These are phyloP conservation scores for Candida methanosorbosa DNA, from an alignment of 805 yeast species.

Conservation along the genomic window DNA sequence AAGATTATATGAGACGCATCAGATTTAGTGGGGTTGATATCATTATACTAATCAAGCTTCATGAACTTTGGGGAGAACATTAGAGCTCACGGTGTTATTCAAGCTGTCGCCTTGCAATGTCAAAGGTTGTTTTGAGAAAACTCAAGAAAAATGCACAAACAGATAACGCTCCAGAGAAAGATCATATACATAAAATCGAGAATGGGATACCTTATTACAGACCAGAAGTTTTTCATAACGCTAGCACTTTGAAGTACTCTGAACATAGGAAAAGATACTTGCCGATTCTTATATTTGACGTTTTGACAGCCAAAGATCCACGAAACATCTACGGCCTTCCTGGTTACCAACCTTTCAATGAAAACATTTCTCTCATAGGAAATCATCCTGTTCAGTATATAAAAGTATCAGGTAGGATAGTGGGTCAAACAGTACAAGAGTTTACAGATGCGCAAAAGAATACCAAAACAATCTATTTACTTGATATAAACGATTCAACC, in stretches of 20 bases:
- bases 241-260: slow-evolving; percentile 18
- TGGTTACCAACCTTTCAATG: slow-evolving; percentile 9
- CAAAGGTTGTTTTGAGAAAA: too few species aligned
- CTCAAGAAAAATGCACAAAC: slow-evolving; percentile 2
- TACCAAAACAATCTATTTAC: slow-evolving; percentile 10
- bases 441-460: not conserved
- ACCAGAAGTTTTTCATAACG: slow-evolving; percentile 25
- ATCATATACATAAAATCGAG: slow-evolving; percentile 16
- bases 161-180: slow-evolving; percentile 12
- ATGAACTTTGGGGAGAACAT: too few species aligned
- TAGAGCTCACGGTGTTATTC: too few species aligned
- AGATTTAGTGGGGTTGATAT: too few species aligned
- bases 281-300: slow-evolving; percentile 25
- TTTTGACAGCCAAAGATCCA: slow-evolving; percentile 11
- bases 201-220: slow-evolving; percentile 23
- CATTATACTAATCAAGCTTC: too few species aligned
- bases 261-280: slow-evolving; percentile 6
- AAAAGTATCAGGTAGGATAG: slow-evolving; percentile 27
- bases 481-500: slow-evolving; percentile 24
- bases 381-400: slow-evolving; percentile 36
- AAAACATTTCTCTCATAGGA: slow-evolving; percentile 21
- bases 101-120: too few species aligned
- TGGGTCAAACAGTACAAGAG: slow-evolving; percentile 21
- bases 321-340: slow-evolving; percentile 18
- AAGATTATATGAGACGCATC: too few species aligned